A percentile compares a stretch with the other conserved stretches of the same genome.
Evolutionary conservation across 495 filamentous ascomycete genomes (phyloP).

Genomic region (Tuber umbilicatum): DNA sequence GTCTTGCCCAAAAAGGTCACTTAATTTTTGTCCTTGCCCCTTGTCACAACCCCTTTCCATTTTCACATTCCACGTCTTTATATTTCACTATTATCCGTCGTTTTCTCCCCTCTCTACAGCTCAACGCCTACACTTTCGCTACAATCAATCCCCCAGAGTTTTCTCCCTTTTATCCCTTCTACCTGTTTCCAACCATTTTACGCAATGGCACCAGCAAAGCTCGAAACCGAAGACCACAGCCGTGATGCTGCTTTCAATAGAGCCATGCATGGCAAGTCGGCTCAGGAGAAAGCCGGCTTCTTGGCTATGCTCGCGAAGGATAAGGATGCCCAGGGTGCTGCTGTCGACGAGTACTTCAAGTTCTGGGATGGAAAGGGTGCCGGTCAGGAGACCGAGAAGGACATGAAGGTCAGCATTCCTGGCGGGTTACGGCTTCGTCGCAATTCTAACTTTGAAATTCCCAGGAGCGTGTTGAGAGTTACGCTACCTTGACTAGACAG

Average conservation of each 20-base stretch:
- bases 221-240: slow-evolving; percentile 77
- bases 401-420: slow-evolving; percentile 57
- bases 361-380: slow-evolving; percentile 95
- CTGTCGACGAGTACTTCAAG: slow-evolving; percentile 98
- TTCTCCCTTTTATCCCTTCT: slow-evolving; percentile 9
- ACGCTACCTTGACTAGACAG: slow-evolving; percentile 92
- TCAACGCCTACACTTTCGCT: slow-evolving; percentile 10
- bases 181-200: not conserved
- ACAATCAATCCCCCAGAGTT: slow-evolving; percentile 1
- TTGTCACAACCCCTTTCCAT: slow-evolving; percentile 15
- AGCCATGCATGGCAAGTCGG: slow-evolving; percentile 81
- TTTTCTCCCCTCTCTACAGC: slow-evolving; percentile 1
- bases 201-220: slow-evolving; percentile 62
- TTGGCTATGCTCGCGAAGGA: slow-evolving; percentile 81
- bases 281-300: slow-evolving; percentile 64
- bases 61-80: slow-evolving; percentile 8
- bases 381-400: slow-evolving; percentile 70
- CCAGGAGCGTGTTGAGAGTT: slow-evolving; percentile 76
- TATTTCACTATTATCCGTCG: not conserved
- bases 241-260: slow-evolving; percentile 94
- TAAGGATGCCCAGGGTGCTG: slow-evolving; percentile 71
- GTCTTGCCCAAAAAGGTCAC: not conserved
- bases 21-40: not conserved
- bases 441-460: slow-evolving; percentile 9
- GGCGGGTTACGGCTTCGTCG: not conserved